Evolutionary conservation across 2,329 filamentous ascomycete species (phyloP).

Genomic region (Penicillium sp.): DNA sequence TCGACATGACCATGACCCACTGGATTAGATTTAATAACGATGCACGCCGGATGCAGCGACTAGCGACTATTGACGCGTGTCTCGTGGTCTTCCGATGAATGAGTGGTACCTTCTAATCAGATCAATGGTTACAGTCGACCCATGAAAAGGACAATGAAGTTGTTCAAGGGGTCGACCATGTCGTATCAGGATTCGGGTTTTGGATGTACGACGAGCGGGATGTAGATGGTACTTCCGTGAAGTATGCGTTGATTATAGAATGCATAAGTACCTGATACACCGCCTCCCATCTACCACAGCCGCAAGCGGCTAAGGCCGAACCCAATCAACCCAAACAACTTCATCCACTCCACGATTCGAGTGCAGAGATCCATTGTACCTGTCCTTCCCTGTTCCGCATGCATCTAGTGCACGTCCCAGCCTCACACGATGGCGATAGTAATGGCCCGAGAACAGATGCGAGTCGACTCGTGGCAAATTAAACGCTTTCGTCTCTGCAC

Average conservation of each 20-base stretch:
- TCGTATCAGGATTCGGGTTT: constrained; percentile 9
- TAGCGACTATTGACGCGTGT: neutral
- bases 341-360: neutral
- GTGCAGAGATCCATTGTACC: neutral
- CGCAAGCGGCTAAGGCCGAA: constrained; percentile 1
- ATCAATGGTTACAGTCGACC: neutral
- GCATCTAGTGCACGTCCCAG: constrained; percentile 1
- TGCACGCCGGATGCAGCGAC: constrained; percentile 7
- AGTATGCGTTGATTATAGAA: neutral
- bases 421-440: neutral
- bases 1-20: constrained; percentile 10
- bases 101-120: neutral
- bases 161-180: constrained; percentile 1
- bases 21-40: neutral
- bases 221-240: neutral
- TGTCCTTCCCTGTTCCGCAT: constrained; percentile 13
- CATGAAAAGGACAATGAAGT: constrained; percentile 2
- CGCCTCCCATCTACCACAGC: neutral
- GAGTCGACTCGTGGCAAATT: constrained; percentile 3
- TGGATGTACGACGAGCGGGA: neutral
- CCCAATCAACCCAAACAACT: neutral
- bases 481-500: constrained; percentile 26
- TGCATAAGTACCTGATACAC: neutral
- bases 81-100: neutral
- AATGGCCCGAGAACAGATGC: neutral